phyloP scores from a whole-genome alignment of 2,329 filamentous ascomycete genomes.

The Coniochaeta pulveracea region DNA sequence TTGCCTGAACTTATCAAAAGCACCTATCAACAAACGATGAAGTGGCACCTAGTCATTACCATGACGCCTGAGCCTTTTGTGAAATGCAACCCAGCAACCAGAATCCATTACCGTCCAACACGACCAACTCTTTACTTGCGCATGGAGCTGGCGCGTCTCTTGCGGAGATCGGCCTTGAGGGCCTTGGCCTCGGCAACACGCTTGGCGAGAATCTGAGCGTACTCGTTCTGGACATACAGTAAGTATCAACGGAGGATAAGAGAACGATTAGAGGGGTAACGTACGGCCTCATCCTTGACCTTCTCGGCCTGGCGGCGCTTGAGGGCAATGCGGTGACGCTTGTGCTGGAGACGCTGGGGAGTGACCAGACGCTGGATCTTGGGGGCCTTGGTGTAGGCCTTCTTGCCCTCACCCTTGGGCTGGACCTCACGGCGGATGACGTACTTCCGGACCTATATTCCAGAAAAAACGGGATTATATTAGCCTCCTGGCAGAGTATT shows the following conservation, averaged over 20 bases:
- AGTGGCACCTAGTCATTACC: slow-evolving; percentile 12
- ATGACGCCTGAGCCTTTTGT: slow-evolving; percentile 17
- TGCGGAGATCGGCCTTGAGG: slow-evolving; percentile 86
- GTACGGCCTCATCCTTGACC: slow-evolving; percentile 96
- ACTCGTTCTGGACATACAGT: slow-evolving; percentile 68
- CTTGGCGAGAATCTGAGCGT: slow-evolving; percentile 91
- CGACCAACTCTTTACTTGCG: slow-evolving; percentile 61
- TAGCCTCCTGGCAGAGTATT: slow-evolving; percentile 16
- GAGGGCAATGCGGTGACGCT: slow-evolving; percentile 94
- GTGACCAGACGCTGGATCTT: slow-evolving; percentile 99
- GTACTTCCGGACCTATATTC: slow-evolving; percentile 86
- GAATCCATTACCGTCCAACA: slow-evolving; percentile 13
- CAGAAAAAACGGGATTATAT: slow-evolving; percentile 26
- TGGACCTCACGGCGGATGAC: slow-evolving; percentile 98
- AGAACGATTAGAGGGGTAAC: neutral
- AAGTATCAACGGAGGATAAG: slow-evolving; percentile 16
- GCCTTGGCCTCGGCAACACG: slow-evolving; percentile 94
- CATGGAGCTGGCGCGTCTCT: slow-evolving; percentile 94
- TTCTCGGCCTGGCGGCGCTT: slow-evolving; percentile 97
- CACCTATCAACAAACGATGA: slow-evolving; percentile 16
- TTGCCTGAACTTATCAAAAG: slow-evolving; percentile 11
- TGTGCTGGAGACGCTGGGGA: slow-evolving; percentile 99
- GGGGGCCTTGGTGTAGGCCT: slow-evolving; percentile 98
- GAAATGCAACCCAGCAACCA: slow-evolving; percentile 14
- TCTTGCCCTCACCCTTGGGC: slow-evolving; percentile 95